These are phyloP conservation scores for Heterobasidion parviporum DNA, from an alignment of 1,284 basidiomycete genomes.

Conservation along the genomic window DNA sequence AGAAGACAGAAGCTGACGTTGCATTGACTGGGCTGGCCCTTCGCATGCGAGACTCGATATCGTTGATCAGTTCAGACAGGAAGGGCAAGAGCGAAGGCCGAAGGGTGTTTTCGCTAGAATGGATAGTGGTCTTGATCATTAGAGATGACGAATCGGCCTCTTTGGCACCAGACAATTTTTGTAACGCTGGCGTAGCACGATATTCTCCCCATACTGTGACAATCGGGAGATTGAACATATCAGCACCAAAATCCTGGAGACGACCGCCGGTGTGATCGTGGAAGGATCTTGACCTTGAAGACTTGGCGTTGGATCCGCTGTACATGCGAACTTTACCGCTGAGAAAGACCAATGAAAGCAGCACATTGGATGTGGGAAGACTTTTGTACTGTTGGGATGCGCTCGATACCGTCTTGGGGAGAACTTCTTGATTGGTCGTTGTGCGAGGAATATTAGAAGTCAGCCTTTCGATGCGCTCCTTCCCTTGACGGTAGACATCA, in stretches of 20 bases:
- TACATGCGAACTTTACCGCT: conserved; percentile 75
- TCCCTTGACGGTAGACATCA: conserved; percentile 80
- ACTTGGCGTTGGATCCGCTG: conserved; percentile 29
- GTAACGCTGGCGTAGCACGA: conserved; percentile 41
- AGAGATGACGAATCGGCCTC: conserved; percentile 46
- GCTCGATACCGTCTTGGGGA: conserved; percentile 8
- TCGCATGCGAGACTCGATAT: conserved; percentile 58
- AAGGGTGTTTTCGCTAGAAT: conserved; percentile 80
- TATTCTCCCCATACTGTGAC: conserved; percentile 84
- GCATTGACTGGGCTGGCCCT: conserved; percentile 19
- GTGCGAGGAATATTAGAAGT: conserved; percentile 39
- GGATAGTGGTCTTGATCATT: conserved; percentile 73
- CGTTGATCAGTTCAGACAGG: conserved; percentile 62
- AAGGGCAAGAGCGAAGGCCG: conserved; percentile 79
- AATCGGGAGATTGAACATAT: conserved; percentile 68
- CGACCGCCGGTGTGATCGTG: conserved; percentile 38
- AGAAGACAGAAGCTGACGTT: conserved; percentile 15
- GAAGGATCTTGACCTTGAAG: conserved; percentile 25
- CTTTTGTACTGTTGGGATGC: conserved; percentile 24
- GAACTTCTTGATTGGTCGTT: conserved; percentile 22
- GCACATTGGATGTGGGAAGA: conserved; percentile 52
- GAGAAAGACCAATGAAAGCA: conserved; percentile 68
- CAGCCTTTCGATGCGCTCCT: conserved; percentile 65
- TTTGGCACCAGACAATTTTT: conserved; percentile 22
- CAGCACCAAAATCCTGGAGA: conserved; percentile 43